Evolutionary conservation across 345 rosid genomes (phyloP).

Genomic region (Arabidopsis suecica): DNA sequence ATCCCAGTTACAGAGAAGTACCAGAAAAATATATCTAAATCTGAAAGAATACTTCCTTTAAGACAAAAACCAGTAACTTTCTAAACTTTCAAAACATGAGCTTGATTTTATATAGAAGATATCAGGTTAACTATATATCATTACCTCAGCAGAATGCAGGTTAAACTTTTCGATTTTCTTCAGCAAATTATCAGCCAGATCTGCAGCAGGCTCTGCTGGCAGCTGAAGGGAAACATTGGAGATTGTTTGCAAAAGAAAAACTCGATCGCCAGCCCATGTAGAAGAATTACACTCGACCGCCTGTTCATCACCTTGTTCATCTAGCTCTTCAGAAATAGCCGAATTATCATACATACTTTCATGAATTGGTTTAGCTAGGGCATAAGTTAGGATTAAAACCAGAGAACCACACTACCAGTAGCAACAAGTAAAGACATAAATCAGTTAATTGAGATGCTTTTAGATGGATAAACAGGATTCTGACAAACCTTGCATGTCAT

Average conservation of each 20-base stretch:
- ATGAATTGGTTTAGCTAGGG: slow-evolving; percentile 16
- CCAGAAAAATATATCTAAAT: slow-evolving; percentile 7
- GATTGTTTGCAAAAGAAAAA: slow-evolving; percentile 88
- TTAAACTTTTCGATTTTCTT: slow-evolving; percentile 76
- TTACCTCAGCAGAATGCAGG: slow-evolving; percentile 93
- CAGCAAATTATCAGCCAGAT: slow-evolving; percentile 83
- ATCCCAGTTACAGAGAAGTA: slow-evolving; percentile 25
- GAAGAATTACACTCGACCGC: slow-evolving; percentile 56
- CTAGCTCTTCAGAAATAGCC: slow-evolving; percentile 39
- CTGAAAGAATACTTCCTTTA: background rate
- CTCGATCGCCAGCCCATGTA: slow-evolving; percentile 92
- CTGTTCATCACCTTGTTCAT: slow-evolving; percentile 48
- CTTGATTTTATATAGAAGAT: slow-evolving; percentile 13
- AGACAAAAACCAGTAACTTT: slow-evolving; percentile 10
- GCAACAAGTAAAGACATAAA: slow-evolving; percentile 27
- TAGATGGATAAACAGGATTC: slow-evolving; percentile 36
- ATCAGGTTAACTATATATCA: slow-evolving; percentile 7
- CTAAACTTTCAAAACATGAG: background rate
- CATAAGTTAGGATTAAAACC: slow-evolving; percentile 1
- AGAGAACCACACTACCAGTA: slow-evolving; percentile 13
- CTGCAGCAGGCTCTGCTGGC: slow-evolving; percentile 86
- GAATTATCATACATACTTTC: slow-evolving; percentile 10
- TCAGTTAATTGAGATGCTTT: slow-evolving; percentile 1
- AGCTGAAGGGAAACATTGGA: slow-evolving; percentile 87
- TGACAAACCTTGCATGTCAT: slow-evolving; percentile 51